Evolutionary conservation across 75 land plant genomes (phyloP).

Genomic region (Pinus albicaulis): DNA sequence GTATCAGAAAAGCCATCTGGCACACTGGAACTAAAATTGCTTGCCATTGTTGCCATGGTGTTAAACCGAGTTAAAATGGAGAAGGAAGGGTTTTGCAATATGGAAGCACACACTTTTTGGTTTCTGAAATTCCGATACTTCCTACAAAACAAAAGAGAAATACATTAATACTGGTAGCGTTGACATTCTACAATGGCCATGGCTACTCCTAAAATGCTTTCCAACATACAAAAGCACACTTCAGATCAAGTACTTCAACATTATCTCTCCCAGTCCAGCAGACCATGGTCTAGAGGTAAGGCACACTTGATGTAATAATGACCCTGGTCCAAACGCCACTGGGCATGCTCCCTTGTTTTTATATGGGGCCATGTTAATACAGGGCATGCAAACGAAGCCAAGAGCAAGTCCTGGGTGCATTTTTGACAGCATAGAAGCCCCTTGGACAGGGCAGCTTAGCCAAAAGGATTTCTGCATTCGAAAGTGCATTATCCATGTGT

Average conservation of each 20-base stretch:
- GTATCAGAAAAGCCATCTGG: slow-evolving; percentile 20
- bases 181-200: not conserved
- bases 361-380: not conserved
- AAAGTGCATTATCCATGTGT: not conserved
- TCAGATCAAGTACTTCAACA: not conserved
- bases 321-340: too few relatives aligned
- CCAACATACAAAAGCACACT: not conserved
- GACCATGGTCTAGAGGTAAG: not conserved
- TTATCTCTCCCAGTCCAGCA: not conserved
- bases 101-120: not conserved
- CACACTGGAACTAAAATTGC: not conserved
- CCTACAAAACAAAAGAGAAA: not conserved
- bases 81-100: not conserved
- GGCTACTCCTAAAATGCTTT: not conserved
- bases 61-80: not conserved
- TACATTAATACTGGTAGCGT: not conserved
- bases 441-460: not conserved
- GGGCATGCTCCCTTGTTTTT: not conserved
- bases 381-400: not conserved
- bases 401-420: not conserved
- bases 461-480: not conserved
- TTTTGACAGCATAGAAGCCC: not conserved
- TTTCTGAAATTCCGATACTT: not conserved
- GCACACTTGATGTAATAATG: not conserved
- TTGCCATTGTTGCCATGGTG: not conserved